Percentiles rank a stretch among this genome's conserved stretches.
Conservation (phyloP, 2,329 filamentous ascomycete genomes). For the Colletotrichum salicis region DNA sequence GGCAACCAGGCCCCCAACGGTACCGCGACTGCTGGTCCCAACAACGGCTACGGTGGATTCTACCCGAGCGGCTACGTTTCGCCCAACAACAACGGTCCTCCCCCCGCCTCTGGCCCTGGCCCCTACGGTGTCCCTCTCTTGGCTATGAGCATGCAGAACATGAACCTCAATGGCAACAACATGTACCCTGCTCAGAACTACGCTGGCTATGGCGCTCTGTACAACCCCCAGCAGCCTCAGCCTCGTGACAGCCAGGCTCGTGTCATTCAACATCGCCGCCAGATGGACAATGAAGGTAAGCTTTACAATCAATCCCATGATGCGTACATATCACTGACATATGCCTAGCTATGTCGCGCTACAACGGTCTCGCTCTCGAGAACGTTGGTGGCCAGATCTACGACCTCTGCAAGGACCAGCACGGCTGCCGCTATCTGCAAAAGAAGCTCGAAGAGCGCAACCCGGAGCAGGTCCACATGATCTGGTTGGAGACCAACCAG, state of each 20-base stretch:
- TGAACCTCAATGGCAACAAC: constrained; percentile 59
- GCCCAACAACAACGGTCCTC: constrained; percentile 24
- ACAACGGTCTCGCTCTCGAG: constrained; percentile 84
- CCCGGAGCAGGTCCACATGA: constrained; percentile 86
- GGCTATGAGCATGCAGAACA: constrained; percentile 74
- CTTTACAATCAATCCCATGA: constrained; percentile 1
- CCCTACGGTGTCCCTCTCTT: constrained; percentile 67
- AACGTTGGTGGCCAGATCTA: constrained; percentile 86
- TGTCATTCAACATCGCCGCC: constrained; percentile 79
- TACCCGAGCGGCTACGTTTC: constrained; percentile 29
- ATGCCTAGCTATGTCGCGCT: constrained; percentile 75
- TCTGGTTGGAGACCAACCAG: constrained; percentile 92
- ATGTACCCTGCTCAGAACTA: constrained; percentile 69
- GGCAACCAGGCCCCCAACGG: constrained; percentile 39
- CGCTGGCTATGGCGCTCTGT: constrained; percentile 64
- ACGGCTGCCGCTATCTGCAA: constrained; percentile 95
- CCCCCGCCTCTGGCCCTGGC: constrained; percentile 28
- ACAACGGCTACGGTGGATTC: constrained; percentile 28
- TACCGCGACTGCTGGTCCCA: constrained; percentile 14
- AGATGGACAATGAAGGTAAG: constrained; percentile 77
- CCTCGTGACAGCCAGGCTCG: constrained; percentile 80
- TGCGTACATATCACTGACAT: constrained; percentile 42
- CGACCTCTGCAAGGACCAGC: constrained; percentile 94
- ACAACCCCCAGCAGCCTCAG: constrained; percentile 62
- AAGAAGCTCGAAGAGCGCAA: constrained; percentile 95